A percentile compares a stretch with the other conserved stretches of the same genome.
Evolutionary conservation across 208 protist genomes (phyloP).

Genomic region (Wallacemonas rigidus): DNA sequence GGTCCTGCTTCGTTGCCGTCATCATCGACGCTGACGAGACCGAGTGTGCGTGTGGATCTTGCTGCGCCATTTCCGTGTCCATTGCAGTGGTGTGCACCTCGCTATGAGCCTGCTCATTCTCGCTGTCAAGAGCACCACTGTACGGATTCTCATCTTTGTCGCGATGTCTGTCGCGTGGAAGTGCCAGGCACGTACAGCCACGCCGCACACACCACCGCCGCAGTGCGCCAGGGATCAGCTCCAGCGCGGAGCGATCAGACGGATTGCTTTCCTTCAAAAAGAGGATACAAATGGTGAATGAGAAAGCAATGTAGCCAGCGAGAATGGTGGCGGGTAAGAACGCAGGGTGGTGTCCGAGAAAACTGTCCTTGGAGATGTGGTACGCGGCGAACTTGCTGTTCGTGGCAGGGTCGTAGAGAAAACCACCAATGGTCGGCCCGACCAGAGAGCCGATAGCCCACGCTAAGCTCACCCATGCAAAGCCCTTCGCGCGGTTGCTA

Average conservation of each 20-base stretch:
- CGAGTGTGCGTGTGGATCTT: too few species aligned
- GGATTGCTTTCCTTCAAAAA: conserved; percentile 20
- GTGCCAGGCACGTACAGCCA: conserved; percentile 1
- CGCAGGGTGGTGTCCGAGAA: conserved; percentile 18
- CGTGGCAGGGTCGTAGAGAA: conserved; percentile 38
- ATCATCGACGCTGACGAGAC: too few species aligned
- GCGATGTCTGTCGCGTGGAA: background rate
- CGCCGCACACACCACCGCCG: background rate
- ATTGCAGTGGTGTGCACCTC: too few species aligned
- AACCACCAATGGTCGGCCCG: conserved; percentile 34
- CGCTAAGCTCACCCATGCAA: conserved; percentile 94
- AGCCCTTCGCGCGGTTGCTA: conserved; percentile 60
- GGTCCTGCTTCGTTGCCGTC: too few species aligned
- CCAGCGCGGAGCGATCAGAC: background rate
- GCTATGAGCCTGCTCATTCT: background rate
- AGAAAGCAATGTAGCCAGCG: conserved; percentile 10
- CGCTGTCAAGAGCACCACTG: background rate
- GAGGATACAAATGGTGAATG: background rate
- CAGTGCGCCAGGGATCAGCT: conserved; percentile 11
- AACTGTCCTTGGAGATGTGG: conserved; percentile 25
- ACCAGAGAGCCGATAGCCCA: conserved; percentile 39
- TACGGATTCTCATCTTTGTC: background rate
- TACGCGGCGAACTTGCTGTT: conserved; percentile 26
- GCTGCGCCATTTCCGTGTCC: too few species aligned
- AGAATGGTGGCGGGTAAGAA: conserved; percentile 15